Conservation (phyloP, 2,329 filamentous ascomycete species). For the Gliomastix tumulicola region DNA sequence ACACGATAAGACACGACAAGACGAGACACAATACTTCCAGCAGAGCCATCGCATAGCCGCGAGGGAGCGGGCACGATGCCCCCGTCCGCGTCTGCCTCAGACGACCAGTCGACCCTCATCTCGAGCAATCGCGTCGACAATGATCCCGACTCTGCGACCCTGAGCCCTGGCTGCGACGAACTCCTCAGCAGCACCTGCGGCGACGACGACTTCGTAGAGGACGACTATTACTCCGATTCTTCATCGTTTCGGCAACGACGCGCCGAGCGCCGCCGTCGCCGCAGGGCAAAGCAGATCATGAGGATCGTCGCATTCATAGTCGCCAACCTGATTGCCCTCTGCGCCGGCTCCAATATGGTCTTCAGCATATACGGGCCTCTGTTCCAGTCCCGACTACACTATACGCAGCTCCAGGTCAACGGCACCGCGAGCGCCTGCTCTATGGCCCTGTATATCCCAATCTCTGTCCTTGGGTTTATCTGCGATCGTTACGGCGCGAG, state of each 20-base stretch:
- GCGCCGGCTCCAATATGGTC: slow-evolving; percentile 84
- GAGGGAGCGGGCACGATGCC: slow-evolving; percentile 2
- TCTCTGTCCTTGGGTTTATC: slow-evolving; percentile 80
- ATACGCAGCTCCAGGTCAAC: slow-evolving; percentile 90
- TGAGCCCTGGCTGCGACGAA: too few species aligned
- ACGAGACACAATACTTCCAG: too few species aligned
- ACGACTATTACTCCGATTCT: slow-evolving; percentile 4
- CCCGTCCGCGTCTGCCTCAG: not conserved
- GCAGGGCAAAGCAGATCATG: slow-evolving; percentile 19
- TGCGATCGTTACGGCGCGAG: slow-evolving; percentile 85
- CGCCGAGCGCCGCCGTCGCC: slow-evolving; percentile 9
- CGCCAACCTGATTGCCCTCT: slow-evolving; percentile 56
- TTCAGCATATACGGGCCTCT: slow-evolving; percentile 92
- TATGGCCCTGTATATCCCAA: slow-evolving; percentile 85
- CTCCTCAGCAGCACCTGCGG: too few species aligned
- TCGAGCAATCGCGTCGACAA: not conserved
- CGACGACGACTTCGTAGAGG: slow-evolving; percentile 2
- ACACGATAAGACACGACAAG: too few species aligned
- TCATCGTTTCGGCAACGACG: not conserved
- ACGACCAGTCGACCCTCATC: slow-evolving; percentile 1
- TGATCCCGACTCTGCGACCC: not conserved
- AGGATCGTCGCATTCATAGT: slow-evolving; percentile 44
- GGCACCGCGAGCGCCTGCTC: slow-evolving; percentile 81
- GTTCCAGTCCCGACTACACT: slow-evolving; percentile 79
- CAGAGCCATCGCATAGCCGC: too few species aligned